Conservation (phyloP, 805 yeast species). For the Cyberlindnera mycetangii region DNA sequence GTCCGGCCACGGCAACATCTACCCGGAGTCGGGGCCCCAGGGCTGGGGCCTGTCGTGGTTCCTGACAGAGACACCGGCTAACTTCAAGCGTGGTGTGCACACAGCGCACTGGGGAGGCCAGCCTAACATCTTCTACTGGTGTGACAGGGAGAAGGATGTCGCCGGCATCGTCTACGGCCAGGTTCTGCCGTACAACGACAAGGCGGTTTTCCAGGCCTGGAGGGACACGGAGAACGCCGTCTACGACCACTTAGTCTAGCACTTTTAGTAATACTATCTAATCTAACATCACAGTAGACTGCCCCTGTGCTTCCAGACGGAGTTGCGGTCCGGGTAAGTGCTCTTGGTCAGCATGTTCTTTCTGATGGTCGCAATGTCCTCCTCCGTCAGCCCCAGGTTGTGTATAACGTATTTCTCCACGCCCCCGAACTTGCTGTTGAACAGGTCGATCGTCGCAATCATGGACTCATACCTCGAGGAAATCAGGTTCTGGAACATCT, state of each 20-base stretch:
- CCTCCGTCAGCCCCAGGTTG: conserved; percentile 41
- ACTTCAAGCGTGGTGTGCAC: conserved; percentile 36
- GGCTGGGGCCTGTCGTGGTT: conserved; percentile 16
- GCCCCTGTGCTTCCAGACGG: conserved; percentile 22
- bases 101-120: conserved; percentile 41
- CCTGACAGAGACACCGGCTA: conserved; percentile 21
- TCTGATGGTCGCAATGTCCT: conserved; percentile 41
- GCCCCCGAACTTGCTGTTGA: conserved; percentile 53
- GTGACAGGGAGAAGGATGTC: conserved; percentile 36
- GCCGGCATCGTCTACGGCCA: conserved; percentile 41
- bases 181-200: conserved; percentile 35
- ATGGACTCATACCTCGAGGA: conserved; percentile 68
- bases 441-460: conserved; percentile 56
- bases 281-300: conserved; percentile 9
- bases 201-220: conserved; percentile 21
- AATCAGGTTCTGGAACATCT: conserved; percentile 58
- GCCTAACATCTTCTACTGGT: conserved; percentile 39
- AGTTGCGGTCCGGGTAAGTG: conserved; percentile 18
- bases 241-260: conserved; percentile 16
- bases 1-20: background rate
- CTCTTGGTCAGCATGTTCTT: conserved; percentile 28
- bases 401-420: conserved; percentile 45
- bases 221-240: conserved; percentile 22
- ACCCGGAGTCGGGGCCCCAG: conserved; percentile 17
- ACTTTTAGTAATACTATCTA: no score